Percentiles rank a stretch among this genome's conserved stretches.
phyloP scores from a whole-genome alignment of 768 basidiomycete species.

The Gloeostereum incarnatum region DNA sequence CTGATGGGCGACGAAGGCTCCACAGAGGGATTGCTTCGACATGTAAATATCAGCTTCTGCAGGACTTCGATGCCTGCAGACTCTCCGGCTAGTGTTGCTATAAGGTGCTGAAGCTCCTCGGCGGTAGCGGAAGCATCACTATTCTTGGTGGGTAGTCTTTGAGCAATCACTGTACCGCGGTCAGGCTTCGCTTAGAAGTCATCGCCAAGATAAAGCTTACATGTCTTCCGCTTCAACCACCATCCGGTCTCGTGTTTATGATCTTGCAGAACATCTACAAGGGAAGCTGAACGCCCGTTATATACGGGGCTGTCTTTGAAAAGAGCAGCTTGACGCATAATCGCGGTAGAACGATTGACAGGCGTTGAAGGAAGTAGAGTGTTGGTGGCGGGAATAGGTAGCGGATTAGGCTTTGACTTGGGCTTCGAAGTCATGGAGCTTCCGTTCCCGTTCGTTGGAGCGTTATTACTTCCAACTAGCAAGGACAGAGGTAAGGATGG shows the following conservation, averaged over 20 bases:
- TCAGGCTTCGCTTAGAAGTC: too few species aligned
- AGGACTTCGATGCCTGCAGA: slow-evolving; percentile 43
- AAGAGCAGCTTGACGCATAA: slow-evolving; percentile 67
- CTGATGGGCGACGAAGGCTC: slow-evolving; percentile 48
- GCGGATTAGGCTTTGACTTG: slow-evolving; percentile 29
- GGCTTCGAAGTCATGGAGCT: too few species aligned
- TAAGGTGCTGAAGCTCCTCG: slow-evolving; percentile 44
- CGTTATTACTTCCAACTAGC: slow-evolving; percentile 28
- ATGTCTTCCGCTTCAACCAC: slow-evolving; percentile 72
- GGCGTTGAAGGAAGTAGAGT: slow-evolving; percentile 53
- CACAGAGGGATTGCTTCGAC: slow-evolving; percentile 46
- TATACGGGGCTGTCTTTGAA: slow-evolving; percentile 77
- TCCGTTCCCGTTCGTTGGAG: too few species aligned
- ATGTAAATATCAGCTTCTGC: slow-evolving; percentile 58
- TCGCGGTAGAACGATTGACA: slow-evolving; percentile 40
- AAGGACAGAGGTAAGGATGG: slow-evolving; percentile 49
- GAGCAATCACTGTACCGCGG: slow-evolving; percentile 41
- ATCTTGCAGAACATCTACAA: slow-evolving; percentile 63
- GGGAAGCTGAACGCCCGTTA: slow-evolving; percentile 39
- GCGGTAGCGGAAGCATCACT: slow-evolving; percentile 5
- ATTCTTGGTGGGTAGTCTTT: slow-evolving; percentile 12
- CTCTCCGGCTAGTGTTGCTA: slow-evolving; percentile 43
- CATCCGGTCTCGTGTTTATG: slow-evolving; percentile 66
- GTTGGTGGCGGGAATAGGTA: slow-evolving; percentile 23
- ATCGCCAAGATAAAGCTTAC: slow-evolving; percentile 32